Base-by-base conservation (phyloP, 768 basidiomycete species). In the Leccinum pellstonianum region DNA sequence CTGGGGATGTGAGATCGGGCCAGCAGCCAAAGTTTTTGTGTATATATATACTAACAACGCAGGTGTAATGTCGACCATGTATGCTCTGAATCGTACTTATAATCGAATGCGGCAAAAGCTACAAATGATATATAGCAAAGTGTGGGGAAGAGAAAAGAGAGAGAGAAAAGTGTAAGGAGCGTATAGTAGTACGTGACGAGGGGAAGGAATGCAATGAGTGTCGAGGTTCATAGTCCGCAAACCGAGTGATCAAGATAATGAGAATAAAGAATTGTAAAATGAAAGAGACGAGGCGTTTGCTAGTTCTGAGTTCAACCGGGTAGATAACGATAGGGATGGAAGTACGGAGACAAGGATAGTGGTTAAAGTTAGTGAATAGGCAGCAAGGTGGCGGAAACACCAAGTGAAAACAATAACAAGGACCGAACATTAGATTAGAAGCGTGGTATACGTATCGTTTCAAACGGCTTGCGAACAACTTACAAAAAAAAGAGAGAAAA, bases 371-470 rank as follows among this genome's bases (percentile, higher is more conserved):
- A 47, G 23, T 9, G 50, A 49, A 52, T 23, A 41, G 23, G 15
- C 10, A 27, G 23, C 47, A 29, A 21, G 29, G 33, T 31, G 29
- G 52, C 47, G 54, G 23, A 21, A 19, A 25, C 27, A 10, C 4
- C 12, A 50, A 50, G 59, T 14, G 31, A 46, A 23, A 48, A 65
- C 15, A 55, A 25, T 48, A 56, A 14, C 19, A 38, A 43, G 29
- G 47, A 46, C 27, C 14, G 33, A 52, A 47, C 19, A 56, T 68
- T 57, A 54, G 53, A 67, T 64, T 61, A 55, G 49, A 59, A 53
- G 35, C 15, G 51, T 59, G 66, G 66, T 68, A 67, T 67, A 67
- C 25, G 55, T 25, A 50, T 57, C 33, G 55, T 25, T 53, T 57
- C 33, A 33, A 33, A 33, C 5, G 59, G 23, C 49, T 49, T 62